phyloP scores from a whole-genome alignment of 352 stramenopile species.

The Globisporangium perplexum region DNA sequence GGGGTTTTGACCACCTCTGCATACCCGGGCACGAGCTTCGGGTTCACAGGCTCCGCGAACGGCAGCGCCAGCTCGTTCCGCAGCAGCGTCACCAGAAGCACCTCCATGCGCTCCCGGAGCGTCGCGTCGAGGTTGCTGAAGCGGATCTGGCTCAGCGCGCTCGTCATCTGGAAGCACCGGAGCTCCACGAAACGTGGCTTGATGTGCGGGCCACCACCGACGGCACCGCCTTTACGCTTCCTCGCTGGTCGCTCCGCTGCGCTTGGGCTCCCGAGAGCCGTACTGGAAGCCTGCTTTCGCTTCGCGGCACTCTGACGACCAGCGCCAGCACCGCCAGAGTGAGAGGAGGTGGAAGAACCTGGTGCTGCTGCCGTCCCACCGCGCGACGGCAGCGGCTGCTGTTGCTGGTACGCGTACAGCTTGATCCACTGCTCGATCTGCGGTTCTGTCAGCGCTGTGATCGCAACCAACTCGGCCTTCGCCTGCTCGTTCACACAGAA shows the following conservation, averaged over 20 bases:
- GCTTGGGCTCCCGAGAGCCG: constrained; percentile 14
- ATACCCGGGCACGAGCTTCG: constrained; percentile 68
- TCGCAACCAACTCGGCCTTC: constrained; percentile 41
- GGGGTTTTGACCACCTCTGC: constrained; percentile 60
- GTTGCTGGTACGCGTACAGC: constrained; percentile 21
- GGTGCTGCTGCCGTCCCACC: background rate
- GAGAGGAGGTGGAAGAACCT: background rate
- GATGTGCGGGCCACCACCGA: background rate
- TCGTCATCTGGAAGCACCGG: constrained; percentile 50
- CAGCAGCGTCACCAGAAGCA: constrained; percentile 56
- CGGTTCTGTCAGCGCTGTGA: constrained; percentile 52
- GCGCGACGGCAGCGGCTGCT: constrained; percentile 9
- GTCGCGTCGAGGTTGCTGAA: constrained; percentile 39
- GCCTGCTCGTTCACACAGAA: constrained; percentile 12
- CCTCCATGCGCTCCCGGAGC: constrained; percentile 43
- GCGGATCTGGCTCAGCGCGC: constrained; percentile 13
- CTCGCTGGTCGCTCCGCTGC: constrained; percentile 22
- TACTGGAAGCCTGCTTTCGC: constrained; percentile 30
- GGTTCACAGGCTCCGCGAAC: constrained; percentile 66
- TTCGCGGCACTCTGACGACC: constrained; percentile 47
- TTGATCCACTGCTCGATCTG: constrained; percentile 71
- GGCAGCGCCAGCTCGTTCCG: constrained; percentile 59
- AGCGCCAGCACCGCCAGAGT: constrained; percentile 1
- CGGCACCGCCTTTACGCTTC: constrained; percentile 28
- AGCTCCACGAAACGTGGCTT: constrained; percentile 40